Evolutionary conservation across 139 green algal genomes (phyloP), one percentile per base, ranked within the genome.

Genomic region (Axilococcus clingmanii): DNA sequence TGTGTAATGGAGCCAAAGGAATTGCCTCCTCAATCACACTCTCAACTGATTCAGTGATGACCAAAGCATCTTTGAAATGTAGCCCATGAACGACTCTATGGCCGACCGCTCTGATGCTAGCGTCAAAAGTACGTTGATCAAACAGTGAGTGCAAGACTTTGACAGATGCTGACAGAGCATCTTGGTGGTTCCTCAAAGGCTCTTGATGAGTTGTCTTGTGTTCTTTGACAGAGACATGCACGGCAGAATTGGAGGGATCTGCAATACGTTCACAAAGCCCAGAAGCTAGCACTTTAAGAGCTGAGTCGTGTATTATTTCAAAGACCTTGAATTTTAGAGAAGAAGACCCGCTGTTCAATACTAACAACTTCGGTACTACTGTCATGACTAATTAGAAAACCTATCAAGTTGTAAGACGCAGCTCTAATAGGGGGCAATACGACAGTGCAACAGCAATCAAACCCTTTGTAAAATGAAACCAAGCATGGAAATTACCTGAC

Each of bases 1-100:
- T 95, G 74, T 95, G 87, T 27, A 96, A 67, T 0, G 87, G 87
- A 7, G 87, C 87, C 33, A 96, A 68, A 7, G 66, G 43, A 2
- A 57, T 52, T 7, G 79, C 80, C 12, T 77, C 27, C 37, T 78
- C 16, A 41, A 94, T 86, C 9, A 59, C 71, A 15, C 30, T 40
- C 7, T 79, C 57, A 8, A 83, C 66, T 0, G 52, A 23, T 12
- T 75, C 53, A 8, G 36, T 64, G 47, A 95, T 69, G 17, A 89
- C 52, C 23, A 64, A 44, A 0, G 86, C 52, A 15, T 68, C 28
- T 31, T 49, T 71, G 20, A 89, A 68, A 17, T 85, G 57, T 19
- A 82, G 66, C 22, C 86, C 86, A 58, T 95, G 86, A 23, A 95
- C 86, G 5, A 95, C 65, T 15, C 86, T 55, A 52, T 85, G 79